phyloP scores from a whole-genome alignment of 2,329 filamentous ascomycete genomes.

The Beauveria sp. region DNA sequence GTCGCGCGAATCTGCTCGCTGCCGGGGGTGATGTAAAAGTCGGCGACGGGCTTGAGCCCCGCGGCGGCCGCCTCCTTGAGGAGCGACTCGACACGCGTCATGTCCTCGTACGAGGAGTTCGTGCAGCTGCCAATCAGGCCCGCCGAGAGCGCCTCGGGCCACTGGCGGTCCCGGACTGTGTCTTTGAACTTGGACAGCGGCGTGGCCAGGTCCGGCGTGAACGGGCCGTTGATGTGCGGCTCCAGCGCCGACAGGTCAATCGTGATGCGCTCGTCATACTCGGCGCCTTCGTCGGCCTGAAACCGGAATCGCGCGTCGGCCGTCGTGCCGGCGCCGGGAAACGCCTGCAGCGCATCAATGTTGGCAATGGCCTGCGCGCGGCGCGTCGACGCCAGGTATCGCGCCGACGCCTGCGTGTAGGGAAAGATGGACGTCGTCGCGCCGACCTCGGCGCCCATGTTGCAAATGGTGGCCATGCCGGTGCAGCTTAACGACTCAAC shows the following conservation, averaged over 20 bases:
- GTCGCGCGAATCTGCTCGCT: constrained; percentile 96
- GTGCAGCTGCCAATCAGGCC: constrained; percentile 97
- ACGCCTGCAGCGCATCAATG: constrained; percentile 53
- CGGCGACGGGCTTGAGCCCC: constrained; percentile 80
- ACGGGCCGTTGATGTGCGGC: constrained; percentile 94
- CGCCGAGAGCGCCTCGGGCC: constrained; percentile 86
- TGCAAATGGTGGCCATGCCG: constrained; percentile 86
- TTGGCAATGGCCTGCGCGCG: constrained; percentile 54
- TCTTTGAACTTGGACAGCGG: constrained; percentile 86
- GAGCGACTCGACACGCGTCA: constrained; percentile 89
- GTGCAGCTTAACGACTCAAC: constrained; percentile 85
- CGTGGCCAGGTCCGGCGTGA: constrained; percentile 91
- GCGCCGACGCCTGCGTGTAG: constrained; percentile 73
- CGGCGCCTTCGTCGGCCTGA: constrained; percentile 67
- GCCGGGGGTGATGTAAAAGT: constrained; percentile 94
- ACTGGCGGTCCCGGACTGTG: constrained; percentile 73
- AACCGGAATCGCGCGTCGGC: constrained; percentile 54
- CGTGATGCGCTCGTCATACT: constrained; percentile 85
- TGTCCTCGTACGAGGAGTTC: constrained; percentile 97
- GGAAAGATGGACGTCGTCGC: constrained; percentile 96
- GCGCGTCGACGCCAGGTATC: constrained; percentile 82
- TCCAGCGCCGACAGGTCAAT: constrained; percentile 88
- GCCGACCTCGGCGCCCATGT: constrained; percentile 81
- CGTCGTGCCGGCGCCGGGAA: constrained; percentile 35
- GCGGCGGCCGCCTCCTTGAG: constrained; percentile 85